A percentile compares a stretch with the other conserved stretches of the same genome.
phyloP scores from a whole-genome alignment of 371 early-diverging fungal species.

The Mucor irregularis region DNA sequence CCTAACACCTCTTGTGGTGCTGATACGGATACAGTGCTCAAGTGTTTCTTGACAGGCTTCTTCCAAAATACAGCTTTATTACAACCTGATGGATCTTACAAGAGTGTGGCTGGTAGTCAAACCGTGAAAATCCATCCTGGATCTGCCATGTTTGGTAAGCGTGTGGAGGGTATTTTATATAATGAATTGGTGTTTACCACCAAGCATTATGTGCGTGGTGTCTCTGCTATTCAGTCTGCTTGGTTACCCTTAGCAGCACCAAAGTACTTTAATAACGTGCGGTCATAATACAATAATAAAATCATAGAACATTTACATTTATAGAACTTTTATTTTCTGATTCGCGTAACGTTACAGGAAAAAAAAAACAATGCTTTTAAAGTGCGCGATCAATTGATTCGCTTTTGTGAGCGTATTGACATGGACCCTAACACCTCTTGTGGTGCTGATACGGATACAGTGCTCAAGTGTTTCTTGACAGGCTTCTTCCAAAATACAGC shows the following conservation, averaged over 20 bases:
- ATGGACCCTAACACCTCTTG: constrained; percentile 67
- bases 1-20: constrained; percentile 65
- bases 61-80: constrained; percentile 87
- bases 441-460: constrained; percentile 69
- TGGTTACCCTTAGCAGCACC: constrained; percentile 89
- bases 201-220: constrained; percentile 83
- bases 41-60: constrained; percentile 89
- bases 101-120: constrained; percentile 74
- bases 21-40: constrained; percentile 74
- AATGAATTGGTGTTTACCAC: constrained; percentile 94
- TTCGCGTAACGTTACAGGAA: too few relatives aligned
- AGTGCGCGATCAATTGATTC: constrained; percentile 82
- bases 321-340: background rate
- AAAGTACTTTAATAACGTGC: constrained; percentile 63
- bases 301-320: background rate
- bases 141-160: constrained; percentile 80
- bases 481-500: constrained; percentile 93
- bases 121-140: constrained; percentile 87
- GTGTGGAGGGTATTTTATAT: constrained; percentile 82
- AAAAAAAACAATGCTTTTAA: constrained; percentile 30
- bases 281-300: constrained; percentile 2
- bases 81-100: constrained; percentile 89
- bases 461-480: constrained; percentile 84
- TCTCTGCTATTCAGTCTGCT: constrained; percentile 77
- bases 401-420: constrained; percentile 69